Conservation (phyloP, 2,329 filamentous ascomycete genomes). For the Exophiala mesophila region DNA sequence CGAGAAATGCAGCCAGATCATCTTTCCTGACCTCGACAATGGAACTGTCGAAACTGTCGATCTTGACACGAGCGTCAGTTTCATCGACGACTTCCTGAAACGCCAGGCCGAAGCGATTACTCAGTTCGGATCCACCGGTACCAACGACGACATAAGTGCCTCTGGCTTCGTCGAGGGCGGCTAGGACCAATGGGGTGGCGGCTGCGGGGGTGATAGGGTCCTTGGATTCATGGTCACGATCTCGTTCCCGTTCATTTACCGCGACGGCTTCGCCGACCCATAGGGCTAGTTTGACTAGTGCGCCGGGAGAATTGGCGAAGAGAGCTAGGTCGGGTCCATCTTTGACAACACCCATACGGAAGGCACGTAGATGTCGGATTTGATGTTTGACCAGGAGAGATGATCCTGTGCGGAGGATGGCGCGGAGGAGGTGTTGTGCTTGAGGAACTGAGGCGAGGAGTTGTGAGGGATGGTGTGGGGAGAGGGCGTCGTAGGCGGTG, state of each 20-base stretch:
- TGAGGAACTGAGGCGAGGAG: constrained; percentile 74
- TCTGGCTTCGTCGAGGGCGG: constrained; percentile 78
- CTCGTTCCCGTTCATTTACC: constrained; percentile 77
- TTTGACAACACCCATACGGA: constrained; percentile 92
- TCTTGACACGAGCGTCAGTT: constrained; percentile 81
- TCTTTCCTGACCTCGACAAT: constrained; percentile 98
- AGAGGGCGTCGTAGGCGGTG: constrained; percentile 55
- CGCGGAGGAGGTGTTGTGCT: constrained; percentile 83
- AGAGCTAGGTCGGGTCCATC: constrained; percentile 87
- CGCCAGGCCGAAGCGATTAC: constrained; percentile 84
- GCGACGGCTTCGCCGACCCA: constrained; percentile 92
- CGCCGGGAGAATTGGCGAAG: constrained; percentile 80
- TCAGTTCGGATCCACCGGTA: constrained; percentile 59
- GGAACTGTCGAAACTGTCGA: constrained; percentile 95
- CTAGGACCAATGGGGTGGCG: constrained; percentile 71
- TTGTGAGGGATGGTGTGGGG: constrained; percentile 38
- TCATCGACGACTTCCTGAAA: constrained; percentile 93
- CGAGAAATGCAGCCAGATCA: constrained; percentile 83
- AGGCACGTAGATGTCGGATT: constrained; percentile 85
- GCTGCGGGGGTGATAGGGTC: not conserved
- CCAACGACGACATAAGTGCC: constrained; percentile 91
- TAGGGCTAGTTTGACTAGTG: constrained; percentile 84
- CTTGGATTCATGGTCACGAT: constrained; percentile 50
- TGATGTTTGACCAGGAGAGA: constrained; percentile 88
- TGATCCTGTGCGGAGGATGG: constrained; percentile 89